Conservation (phyloP, 441 rosid genomes). For the Arabidopsis lyrata region DNA sequence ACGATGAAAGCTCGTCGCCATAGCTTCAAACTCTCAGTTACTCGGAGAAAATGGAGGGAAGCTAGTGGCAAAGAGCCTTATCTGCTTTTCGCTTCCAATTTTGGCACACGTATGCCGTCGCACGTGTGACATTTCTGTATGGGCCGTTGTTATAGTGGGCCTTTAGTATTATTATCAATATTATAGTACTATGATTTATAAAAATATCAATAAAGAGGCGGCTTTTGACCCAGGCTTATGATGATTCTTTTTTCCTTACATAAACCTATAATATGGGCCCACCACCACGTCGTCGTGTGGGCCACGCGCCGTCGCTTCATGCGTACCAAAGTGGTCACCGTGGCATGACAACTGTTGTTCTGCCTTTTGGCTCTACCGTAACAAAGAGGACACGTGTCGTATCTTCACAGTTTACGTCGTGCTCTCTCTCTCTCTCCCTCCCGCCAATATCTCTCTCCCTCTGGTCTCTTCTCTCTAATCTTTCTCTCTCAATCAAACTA, state of each 20-base stretch:
- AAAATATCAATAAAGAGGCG: not conserved
- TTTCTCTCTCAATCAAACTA: slow-evolving; percentile 33
- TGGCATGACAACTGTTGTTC: slow-evolving; percentile 45
- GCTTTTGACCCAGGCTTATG: slow-evolving; percentile 17
- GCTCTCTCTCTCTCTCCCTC: slow-evolving; percentile 41
- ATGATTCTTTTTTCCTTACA: not conserved
- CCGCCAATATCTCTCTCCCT: slow-evolving; percentile 75
- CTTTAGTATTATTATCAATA: not conserved
- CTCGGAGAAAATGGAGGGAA: slow-evolving; percentile 20
- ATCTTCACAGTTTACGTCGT: not conserved
- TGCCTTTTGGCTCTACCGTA: slow-evolving; percentile 27
- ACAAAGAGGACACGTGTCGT: slow-evolving; percentile 47
- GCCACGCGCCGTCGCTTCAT: slow-evolving; percentile 41
- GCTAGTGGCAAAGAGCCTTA: slow-evolving; percentile 38
- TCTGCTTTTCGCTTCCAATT: slow-evolving; percentile 38
- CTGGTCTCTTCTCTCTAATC: slow-evolving; percentile 10
- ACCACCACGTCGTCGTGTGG: slow-evolving; percentile 24
- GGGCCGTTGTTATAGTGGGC: slow-evolving; percentile 27
- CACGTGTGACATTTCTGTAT: slow-evolving; percentile 6
- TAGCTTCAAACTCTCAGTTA: slow-evolving; percentile 48
- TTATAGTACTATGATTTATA: not conserved
- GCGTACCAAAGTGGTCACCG: slow-evolving; percentile 33
- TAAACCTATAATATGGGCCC: slow-evolving; percentile 12
- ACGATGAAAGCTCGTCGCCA: slow-evolving; percentile 64
- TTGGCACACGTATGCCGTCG: not conserved